Percentiles rank a stretch among this genome's conserved stretches.
These are phyloP conservation scores for Theileria equi DNA, from an alignment of 169 alveolate species.

Conservation along the genomic window DNA sequence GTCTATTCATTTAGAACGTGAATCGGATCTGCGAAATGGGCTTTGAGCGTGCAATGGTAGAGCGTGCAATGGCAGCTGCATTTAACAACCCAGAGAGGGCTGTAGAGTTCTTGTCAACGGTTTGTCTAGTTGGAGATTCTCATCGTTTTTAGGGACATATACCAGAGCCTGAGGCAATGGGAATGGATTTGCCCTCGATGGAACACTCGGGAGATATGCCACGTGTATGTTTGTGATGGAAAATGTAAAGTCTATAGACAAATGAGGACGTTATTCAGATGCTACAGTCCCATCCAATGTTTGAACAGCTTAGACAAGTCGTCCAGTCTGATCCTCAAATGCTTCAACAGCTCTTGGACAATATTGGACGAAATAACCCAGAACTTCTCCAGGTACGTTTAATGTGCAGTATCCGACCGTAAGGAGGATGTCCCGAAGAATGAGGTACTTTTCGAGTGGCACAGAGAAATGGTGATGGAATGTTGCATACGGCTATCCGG, in stretches of 20 bases:
- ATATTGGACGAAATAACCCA: slow-evolving; percentile 83
- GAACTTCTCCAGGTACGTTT: slow-evolving; percentile 73
- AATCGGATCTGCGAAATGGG: slow-evolving; percentile 90
- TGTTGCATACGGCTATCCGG: too few relatives aligned
- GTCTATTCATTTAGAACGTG: slow-evolving; percentile 40
- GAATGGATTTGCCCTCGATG: neutral
- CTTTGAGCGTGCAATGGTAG: slow-evolving; percentile 81
- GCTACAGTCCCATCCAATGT: slow-evolving; percentile 79
- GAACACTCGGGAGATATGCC: slow-evolving; percentile 1
- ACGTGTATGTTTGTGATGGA: neutral
- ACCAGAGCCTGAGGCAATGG: slow-evolving; percentile 3
- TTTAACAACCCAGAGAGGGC: slow-evolving; percentile 95
- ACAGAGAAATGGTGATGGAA: too few relatives aligned
- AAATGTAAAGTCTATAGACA: neutral
- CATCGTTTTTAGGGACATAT: slow-evolving; percentile 35
- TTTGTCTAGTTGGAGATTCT: slow-evolving; percentile 51
- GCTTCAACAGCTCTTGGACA: slow-evolving; percentile 80
- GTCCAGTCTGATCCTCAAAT: slow-evolving; percentile 87
- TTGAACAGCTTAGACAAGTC: slow-evolving; percentile 78
- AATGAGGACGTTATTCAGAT: slow-evolving; percentile 37
- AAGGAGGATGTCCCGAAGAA: too few relatives aligned
- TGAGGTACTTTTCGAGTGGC: too few relatives aligned
- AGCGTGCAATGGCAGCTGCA: slow-evolving; percentile 91
- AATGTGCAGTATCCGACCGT: too few relatives aligned
- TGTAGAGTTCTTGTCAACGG: slow-evolving; percentile 89